Evolutionary conservation across 2,329 filamentous ascomycete species (phyloP).

Genomic region (Talaromyces atroroseus): DNA sequence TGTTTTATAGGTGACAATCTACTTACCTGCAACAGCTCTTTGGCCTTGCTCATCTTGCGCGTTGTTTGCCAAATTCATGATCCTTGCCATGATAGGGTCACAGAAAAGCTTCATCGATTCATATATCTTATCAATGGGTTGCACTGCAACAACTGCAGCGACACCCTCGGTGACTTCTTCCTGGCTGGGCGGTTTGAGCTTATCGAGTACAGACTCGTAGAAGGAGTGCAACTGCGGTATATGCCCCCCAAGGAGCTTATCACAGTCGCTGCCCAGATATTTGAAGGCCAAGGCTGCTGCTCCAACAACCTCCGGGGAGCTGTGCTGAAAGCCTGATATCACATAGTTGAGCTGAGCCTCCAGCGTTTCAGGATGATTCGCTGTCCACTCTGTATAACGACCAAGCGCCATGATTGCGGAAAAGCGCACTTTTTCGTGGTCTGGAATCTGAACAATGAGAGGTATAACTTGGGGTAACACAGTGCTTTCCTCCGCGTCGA

Average conservation of each 20-base stretch:
- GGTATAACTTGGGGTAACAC: constrained; percentile 90
- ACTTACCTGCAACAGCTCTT: constrained; percentile 71
- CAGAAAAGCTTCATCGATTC: constrained; percentile 85
- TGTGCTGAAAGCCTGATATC: constrained; percentile 82
- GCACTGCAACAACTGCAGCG: constrained; percentile 81
- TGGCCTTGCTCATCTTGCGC: constrained; percentile 79
- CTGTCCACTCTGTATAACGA: constrained; percentile 96
- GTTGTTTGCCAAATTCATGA: constrained; percentile 81
- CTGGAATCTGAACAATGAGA: constrained; percentile 85
- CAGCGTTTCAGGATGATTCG: constrained; percentile 85
- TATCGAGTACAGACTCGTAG: constrained; percentile 83
- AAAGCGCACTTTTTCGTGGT: constrained; percentile 96
- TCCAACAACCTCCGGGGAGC: constrained; percentile 82
- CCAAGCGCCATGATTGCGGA: constrained; percentile 97
- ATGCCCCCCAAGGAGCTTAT: constrained; percentile 74
- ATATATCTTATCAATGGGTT: constrained; percentile 75
- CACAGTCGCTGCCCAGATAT: constrained; percentile 95
- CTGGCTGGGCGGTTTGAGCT: constrained; percentile 77
- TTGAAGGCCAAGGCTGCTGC: constrained; percentile 92
- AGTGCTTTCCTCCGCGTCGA: constrained; percentile 77
- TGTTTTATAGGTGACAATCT: not conserved
- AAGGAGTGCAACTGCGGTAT: constrained; percentile 84
- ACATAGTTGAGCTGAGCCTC: constrained; percentile 94
- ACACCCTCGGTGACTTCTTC: constrained; percentile 96
- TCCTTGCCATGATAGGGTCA: constrained; percentile 76